These are phyloP conservation scores for Populus tremula DNA, from an alignment of 345 rosid species.

Conservation along the genomic window DNA sequence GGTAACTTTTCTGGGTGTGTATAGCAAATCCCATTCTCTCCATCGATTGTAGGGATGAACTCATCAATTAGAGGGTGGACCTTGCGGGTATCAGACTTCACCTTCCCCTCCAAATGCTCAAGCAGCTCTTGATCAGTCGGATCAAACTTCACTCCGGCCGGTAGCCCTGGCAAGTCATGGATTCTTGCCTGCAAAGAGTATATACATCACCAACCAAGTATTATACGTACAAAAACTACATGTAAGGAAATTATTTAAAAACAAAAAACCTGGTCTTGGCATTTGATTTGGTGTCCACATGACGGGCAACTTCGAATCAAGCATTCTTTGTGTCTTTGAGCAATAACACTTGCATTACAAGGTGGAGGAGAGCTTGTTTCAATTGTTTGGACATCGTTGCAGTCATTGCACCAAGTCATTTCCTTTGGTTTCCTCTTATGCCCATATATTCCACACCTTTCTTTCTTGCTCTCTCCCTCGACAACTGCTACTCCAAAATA, in stretches of 20 bases:
- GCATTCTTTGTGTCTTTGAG: conserved; percentile 33
- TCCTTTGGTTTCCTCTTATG: conserved; percentile 22
- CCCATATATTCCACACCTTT: conserved; percentile 34
- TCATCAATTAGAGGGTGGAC: conserved; percentile 91
- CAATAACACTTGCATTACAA: conserved; percentile 10
- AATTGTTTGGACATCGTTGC: conserved; percentile 59
- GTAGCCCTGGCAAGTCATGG: conserved; percentile 87
- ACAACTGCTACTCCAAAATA: conserved; percentile 35
- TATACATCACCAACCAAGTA: background rate
- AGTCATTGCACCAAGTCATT: conserved; percentile 97
- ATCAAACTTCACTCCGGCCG: conserved; percentile 97
- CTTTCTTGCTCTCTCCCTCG: conserved; percentile 4
- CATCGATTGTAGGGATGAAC: conserved; percentile 84
- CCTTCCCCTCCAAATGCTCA: conserved; percentile 92
- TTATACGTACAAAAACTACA: background rate
- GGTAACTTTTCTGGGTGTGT: conserved; percentile 97
- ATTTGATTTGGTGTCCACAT: conserved; percentile 81
- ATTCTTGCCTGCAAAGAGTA: conserved; percentile 49
- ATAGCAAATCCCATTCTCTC: conserved; percentile 97
- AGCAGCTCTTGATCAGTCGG: conserved; percentile 97
- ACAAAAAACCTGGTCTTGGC: conserved; percentile 54
- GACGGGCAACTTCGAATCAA: conserved; percentile 70
- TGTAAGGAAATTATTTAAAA: no score
- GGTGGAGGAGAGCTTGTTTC: conserved; percentile 46
- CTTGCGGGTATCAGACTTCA: conserved; percentile 59